Base-by-base conservation (phyloP, 1,284 basidiomycete species). In the Stygiomarasmius scandens region DNA sequence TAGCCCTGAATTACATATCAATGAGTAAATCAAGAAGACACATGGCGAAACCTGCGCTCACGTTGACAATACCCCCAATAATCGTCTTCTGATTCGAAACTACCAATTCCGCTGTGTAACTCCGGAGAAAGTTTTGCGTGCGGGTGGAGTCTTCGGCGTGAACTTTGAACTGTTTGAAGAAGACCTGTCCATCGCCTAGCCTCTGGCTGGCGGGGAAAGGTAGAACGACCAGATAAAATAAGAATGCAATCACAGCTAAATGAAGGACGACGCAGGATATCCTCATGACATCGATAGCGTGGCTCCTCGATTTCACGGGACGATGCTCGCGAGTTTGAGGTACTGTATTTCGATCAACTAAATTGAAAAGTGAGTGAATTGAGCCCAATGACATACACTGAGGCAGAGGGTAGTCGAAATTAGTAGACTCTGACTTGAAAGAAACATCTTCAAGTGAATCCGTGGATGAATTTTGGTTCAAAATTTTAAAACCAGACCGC, bases 281-380 rank as follows among this genome's bases (percentile, higher is more conserved):
- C 46, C 55, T 56, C 55, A 56, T 56, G 12, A 43, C n/a, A 27
- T 56, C 55, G n/a, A 51, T 36, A 24, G 49, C 29, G 12, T 5
- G 29, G 12, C 12, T 5, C 29, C 29, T 32, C 29, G 6, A 32
- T 12, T 32, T 32, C 6, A 32, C 29, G 6, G 29, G 29, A 32
- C 29, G 29, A 6, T 32, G 6, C 29, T 5, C 5, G 12, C 29
- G 29, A 12, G 29, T 12, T n/a, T n/a, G n/a, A n/a, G n/a, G n/a
- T 32, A 32, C 12, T 6, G 12, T 32, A 6, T 32, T 32, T 32
- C 12, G 29, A 12, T 32, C 29, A 32, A 12, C 12, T 32, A 12
- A 6, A 32, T 6, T 32, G 29, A 32, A 12, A 12, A 32, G 29
- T 32, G 12, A 32, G 12, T 12, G 29, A n/a, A n/a, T 12, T 32